phyloP scores from a whole-genome alignment of 306 rosid species.

The Glycine latifolia region DNA sequence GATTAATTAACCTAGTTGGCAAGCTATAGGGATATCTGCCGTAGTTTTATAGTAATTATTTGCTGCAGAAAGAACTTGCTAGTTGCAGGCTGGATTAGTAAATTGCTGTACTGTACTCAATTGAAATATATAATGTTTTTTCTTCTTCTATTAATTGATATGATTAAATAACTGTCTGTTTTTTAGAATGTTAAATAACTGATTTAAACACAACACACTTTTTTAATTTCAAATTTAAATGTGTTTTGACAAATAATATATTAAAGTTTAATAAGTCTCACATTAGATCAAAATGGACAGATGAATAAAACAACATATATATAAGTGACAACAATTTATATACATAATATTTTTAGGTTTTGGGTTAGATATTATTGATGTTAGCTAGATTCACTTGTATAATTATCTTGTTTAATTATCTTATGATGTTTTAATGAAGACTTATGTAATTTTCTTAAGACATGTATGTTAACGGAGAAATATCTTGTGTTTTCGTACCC shows the following conservation, averaged over 20 bases:
- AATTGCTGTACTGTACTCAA: not conserved
- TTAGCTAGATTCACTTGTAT: no score
- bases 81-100: not conserved
- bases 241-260: not conserved
- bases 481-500: not conserved
- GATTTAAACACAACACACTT: not conserved
- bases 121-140: not conserved
- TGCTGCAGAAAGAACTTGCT: not conserved
- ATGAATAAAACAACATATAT: no score
- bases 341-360: not conserved
- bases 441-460: no score
- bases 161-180: no score
- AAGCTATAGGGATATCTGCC: conserved; percentile 10
- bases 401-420: no score
- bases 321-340: no score
- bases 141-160: not conserved
- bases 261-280: no score
- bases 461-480: not conserved
- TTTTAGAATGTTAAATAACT: no score
- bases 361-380: no score
- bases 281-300: no score
- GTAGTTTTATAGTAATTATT: not conserved
- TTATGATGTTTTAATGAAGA: no score
- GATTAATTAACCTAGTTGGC: conserved; percentile 3
- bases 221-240: not conserved